These are phyloP conservation scores for Fusarium anthophilum DNA, from an alignment of 2,329 filamentous ascomycete genomes.

Conservation along the genomic window DNA sequence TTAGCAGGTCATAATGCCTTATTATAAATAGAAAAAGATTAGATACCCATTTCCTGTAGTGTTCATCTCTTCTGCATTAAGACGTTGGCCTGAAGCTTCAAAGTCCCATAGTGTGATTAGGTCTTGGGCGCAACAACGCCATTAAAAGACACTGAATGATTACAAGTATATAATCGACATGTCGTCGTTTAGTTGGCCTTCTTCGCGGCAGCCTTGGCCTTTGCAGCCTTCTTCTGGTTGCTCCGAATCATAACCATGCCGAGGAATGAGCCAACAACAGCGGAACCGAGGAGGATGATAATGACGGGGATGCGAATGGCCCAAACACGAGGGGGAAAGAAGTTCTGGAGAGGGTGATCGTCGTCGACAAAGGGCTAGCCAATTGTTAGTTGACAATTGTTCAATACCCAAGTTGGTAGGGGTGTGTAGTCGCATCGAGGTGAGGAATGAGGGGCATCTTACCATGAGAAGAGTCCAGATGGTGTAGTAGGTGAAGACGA, in stretches of 20 bases:
- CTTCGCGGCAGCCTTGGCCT: slow-evolving; percentile 84
- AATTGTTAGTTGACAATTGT: slow-evolving; percentile 24
- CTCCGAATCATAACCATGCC: slow-evolving; percentile 98
- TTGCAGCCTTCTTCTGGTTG: slow-evolving; percentile 96
- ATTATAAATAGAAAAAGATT: slow-evolving; percentile 50
- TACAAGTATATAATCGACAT: slow-evolving; percentile 35
- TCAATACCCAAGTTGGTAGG: background rate
- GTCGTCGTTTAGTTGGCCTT: slow-evolving; percentile 77
- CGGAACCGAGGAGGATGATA: slow-evolving; percentile 88
- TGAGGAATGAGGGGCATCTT: slow-evolving; percentile 43
- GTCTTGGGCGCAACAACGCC: slow-evolving; percentile 14
- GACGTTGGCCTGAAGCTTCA: slow-evolving; percentile 1
- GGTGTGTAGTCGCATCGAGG: background rate
- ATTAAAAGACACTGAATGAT: slow-evolving; percentile 28
- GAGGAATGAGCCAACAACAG: slow-evolving; percentile 95
- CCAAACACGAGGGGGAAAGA: slow-evolving; percentile 98
- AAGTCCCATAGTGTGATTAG: slow-evolving; percentile 29
- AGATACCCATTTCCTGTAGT: slow-evolving; percentile 46
- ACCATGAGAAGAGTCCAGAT: slow-evolving; percentile 99
- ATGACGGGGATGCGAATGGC: slow-evolving; percentile 98
- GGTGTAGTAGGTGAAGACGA: slow-evolving; percentile 86
- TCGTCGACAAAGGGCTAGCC: slow-evolving; percentile 93
- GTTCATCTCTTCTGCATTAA: slow-evolving; percentile 19
- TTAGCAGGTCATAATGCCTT: slow-evolving; percentile 33
- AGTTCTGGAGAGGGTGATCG: slow-evolving; percentile 89